Percentiles rank a stretch among this genome's conserved stretches.
phyloP scores from a whole-genome alignment of 1,284 basidiomycete genomes.

The Anthracocystis setariae region DNA sequence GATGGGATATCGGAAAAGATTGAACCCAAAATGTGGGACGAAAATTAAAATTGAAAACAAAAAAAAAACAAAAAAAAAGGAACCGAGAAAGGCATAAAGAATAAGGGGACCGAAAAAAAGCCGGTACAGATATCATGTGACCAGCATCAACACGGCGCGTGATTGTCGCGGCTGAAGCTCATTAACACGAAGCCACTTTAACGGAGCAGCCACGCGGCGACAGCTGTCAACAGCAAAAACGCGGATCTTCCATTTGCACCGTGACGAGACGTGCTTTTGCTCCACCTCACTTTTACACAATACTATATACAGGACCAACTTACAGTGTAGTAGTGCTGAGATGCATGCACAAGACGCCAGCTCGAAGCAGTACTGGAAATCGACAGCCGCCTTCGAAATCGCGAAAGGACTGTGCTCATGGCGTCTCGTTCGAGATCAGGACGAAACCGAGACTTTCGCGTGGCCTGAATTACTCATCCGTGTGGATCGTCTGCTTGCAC shows the following conservation, averaged over 20 bases:
- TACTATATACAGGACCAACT: no score
- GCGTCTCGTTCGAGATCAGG: no score
- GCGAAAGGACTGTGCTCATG: no score
- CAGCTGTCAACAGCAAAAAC: constrained; percentile 52
- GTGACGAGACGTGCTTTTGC: constrained; percentile 34
- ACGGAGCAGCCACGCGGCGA: constrained; percentile 15
- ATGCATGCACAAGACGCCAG: constrained; percentile 7
- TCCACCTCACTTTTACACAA: constrained; percentile 43
- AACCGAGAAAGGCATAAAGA: constrained; percentile 1
- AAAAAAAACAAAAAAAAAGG: constrained; percentile 3
- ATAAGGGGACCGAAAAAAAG: constrained; percentile 3
- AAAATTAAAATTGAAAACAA: not conserved
- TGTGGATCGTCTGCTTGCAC: no score
- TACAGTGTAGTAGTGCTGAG: no score
- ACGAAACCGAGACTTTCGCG: no score
- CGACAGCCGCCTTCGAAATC: no score
- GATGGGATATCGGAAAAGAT: no score
- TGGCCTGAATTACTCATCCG: no score
- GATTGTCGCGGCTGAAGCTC: not conserved
- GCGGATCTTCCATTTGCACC: constrained; percentile 22
- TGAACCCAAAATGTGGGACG: not conserved
- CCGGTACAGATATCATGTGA: constrained; percentile 34
- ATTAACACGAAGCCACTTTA: constrained; percentile 49
- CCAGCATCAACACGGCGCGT: constrained; percentile 32
- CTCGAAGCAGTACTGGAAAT: no score